These are phyloP conservation scores for Trametes gibbosa DNA, from an alignment of 768 basidiomycete genomes.

Conservation along the genomic window DNA sequence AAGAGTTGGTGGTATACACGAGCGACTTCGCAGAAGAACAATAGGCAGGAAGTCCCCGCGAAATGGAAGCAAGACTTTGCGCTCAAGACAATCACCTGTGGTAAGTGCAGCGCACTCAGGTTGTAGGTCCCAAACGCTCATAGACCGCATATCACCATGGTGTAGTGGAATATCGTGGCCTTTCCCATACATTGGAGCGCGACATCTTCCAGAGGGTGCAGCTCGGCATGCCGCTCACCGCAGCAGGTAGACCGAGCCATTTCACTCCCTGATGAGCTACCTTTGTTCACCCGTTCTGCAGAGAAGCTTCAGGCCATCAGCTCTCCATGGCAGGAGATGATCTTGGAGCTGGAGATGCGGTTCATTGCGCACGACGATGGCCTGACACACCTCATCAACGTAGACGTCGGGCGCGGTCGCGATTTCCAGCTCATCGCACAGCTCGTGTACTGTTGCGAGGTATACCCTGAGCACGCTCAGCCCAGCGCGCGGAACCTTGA, in stretches of 20 bases:
- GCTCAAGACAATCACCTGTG: constrained; percentile 62
- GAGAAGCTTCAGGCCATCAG: constrained; percentile 81
- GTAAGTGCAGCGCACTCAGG: constrained; percentile 36
- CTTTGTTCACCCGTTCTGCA: constrained; percentile 24
- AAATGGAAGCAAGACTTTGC: constrained; percentile 49
- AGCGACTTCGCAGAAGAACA: constrained; percentile 42
- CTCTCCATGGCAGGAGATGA: constrained; percentile 69
- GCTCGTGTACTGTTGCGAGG: constrained; percentile 65
- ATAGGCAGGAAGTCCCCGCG: constrained; percentile 52
- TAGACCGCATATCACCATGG: no score
- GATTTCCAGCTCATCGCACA: constrained; percentile 75
- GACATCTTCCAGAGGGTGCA: constrained; percentile 86
- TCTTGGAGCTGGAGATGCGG: constrained; percentile 52
- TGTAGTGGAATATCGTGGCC: constrained; percentile 64
- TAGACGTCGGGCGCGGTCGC: constrained; percentile 68
- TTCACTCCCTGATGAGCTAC: neutral
- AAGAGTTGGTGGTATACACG: constrained; percentile 63
- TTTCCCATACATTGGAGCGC: constrained; percentile 58
- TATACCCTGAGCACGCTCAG: constrained; percentile 42
- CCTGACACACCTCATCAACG: constrained; percentile 52
- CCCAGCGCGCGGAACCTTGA: constrained; percentile 59
- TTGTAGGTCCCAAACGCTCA: neutral
- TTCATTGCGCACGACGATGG: constrained; percentile 61
- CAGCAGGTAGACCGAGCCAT: constrained; percentile 59
- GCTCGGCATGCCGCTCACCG: constrained; percentile 69